A percentile compares a stretch with the other conserved stretches of the same genome.
Conservation (phyloP, 768 basidiomycete species). For the Suillus subaureus region DNA sequence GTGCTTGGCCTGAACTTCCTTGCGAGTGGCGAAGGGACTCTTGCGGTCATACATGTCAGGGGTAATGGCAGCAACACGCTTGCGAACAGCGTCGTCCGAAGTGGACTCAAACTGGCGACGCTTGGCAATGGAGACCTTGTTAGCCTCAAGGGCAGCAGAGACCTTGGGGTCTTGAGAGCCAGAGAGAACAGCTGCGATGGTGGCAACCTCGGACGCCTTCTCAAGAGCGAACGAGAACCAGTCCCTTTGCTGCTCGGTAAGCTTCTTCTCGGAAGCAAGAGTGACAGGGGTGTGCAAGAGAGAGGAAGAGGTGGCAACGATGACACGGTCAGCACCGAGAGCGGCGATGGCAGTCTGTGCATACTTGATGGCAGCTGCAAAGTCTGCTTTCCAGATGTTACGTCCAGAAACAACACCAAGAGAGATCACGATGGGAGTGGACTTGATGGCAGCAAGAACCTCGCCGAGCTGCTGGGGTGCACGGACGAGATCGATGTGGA, state of each 20-base stretch:
- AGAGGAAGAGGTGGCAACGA: conserved; percentile 95
- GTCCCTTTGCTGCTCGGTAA: conserved; percentile 86
- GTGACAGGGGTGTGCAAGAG: conserved; percentile 98
- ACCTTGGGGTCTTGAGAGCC: conserved; percentile 79
- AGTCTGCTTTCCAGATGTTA: conserved; percentile 99
- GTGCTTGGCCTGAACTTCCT: conserved; percentile 85
- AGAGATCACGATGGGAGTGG: conserved; percentile 79
- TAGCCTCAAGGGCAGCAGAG: conserved; percentile 79
- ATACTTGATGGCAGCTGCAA: conserved; percentile 76
- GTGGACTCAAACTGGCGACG: conserved; percentile 93
- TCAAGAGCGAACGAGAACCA: conserved; percentile 99
- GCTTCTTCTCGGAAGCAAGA: conserved; percentile 87
- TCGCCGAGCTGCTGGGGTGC: conserved; percentile 87
- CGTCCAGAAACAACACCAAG: conserved; percentile 97
- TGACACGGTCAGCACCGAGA: conserved; percentile 86
- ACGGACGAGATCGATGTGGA: conserved; percentile 97
- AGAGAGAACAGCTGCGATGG: conserved; percentile 82
- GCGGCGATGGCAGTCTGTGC: conserved; percentile 83
- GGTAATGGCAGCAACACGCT: conserved; percentile 92
- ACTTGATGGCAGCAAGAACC: conserved; percentile 81
- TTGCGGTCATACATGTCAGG: conserved; percentile 84
- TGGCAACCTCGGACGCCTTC: conserved; percentile 90
- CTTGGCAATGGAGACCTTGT: conserved; percentile 87
- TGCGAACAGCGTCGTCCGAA: conserved; percentile 94
- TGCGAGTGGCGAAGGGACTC: conserved; percentile 85